Conservation (phyloP, 2,329 filamentous ascomycete species). For the Pezicula radicicola region DNA sequence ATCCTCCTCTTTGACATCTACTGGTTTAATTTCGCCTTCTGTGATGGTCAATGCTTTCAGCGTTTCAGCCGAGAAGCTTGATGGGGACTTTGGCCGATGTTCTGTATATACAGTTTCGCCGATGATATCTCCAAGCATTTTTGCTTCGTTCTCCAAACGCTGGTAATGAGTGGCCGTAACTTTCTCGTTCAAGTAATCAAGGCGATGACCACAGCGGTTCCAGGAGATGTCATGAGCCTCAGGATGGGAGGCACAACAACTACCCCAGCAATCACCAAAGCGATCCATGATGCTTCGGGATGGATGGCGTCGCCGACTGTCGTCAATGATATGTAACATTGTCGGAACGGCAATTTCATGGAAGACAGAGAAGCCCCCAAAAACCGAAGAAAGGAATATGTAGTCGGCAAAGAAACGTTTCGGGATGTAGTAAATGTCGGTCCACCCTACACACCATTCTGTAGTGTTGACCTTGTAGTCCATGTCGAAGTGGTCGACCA, state of each 20-base stretch:
- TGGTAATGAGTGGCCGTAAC: constrained; percentile 1
- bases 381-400: constrained; percentile 24
- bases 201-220: constrained; percentile 2
- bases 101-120: not conserved
- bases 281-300: constrained; percentile 1
- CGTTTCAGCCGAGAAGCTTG: constrained; percentile 1
- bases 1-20: not conserved
- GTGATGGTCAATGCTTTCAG: not conserved
- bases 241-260: not conserved
- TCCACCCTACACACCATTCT: constrained; percentile 30
- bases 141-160: not conserved
- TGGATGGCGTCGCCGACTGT: constrained; percentile 12
- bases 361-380: constrained; percentile 20
- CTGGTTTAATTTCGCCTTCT: not conserved
- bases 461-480: constrained; percentile 19
- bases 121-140: constrained; percentile 1
- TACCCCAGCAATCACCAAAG: constrained; percentile 2
- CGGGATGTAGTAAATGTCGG: constrained; percentile 32
- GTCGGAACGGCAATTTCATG: constrained; percentile 31
- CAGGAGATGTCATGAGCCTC: not conserved
- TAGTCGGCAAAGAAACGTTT: constrained; percentile 30
- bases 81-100: not conserved
- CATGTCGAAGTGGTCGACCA: constrained; percentile 20
- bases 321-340: constrained; percentile 29
- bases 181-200: constrained; percentile 1